Evolutionary conservation across 176 grass and related monocot species (phyloP).

Genomic region (Thalia dealbata): DNA sequence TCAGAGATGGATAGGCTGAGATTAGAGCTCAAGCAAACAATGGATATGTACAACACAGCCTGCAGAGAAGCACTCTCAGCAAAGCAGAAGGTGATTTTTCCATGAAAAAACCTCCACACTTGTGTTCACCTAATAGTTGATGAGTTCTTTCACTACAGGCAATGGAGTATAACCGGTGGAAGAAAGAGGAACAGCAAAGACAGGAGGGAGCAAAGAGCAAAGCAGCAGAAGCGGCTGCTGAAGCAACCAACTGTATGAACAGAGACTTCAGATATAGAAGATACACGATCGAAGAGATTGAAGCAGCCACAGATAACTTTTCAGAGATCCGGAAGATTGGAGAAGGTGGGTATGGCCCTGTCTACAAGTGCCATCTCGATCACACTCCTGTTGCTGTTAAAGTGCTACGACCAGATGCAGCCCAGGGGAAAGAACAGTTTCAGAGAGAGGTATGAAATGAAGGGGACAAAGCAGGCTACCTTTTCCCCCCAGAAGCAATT

Average conservation of each 20-base stretch:
- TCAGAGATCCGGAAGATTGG: not conserved
- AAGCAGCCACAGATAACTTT: not conserved
- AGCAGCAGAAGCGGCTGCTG: not conserved
- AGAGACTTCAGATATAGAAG: not conserved
- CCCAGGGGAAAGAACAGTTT: not conserved
- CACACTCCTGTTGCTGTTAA: not conserved
- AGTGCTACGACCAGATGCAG: not conserved
- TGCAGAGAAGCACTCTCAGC: not conserved
- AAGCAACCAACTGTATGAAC: not conserved
- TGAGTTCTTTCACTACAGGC: not conserved
- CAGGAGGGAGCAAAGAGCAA: not conserved
- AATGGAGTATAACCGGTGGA: not conserved
- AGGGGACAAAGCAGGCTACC: not conserved
- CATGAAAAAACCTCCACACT: not conserved
- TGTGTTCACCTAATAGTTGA: not conserved
- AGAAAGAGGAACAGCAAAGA: not conserved
- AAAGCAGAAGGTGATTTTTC: not conserved
- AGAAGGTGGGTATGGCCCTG: conserved; percentile 6
- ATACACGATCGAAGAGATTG: not conserved
- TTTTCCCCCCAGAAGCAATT: too few relatives aligned
- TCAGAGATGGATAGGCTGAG: not conserved
- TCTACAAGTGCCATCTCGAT: conserved; percentile 2
- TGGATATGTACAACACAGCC: conserved; percentile 5
- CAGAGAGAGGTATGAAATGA: not conserved
- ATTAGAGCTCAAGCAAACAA: conserved; percentile 1